These are phyloP conservation scores for Zea mays DNA, from an alignment of 176 grass and related monocot species.

Conservation along the genomic window Zm-B73-REFERENCE-NAM-5.0 NC_050099.1:244739501-244740000, in stretches of 20 bases:
- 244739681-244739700: conserved; percentile 45
- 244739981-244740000: conserved; percentile 30
- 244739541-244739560: not conserved
- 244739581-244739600: not conserved
- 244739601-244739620: not conserved
- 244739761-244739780: conserved; percentile 32
- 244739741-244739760: not conserved
- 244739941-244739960: not conserved
- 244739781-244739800: conserved; percentile 74
- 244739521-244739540: not conserved
- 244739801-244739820: conserved; percentile 74
- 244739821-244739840: conserved; percentile 73
- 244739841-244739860: conserved; percentile 20
- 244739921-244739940: not conserved
- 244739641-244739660: conserved; percentile 36
- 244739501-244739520: not conserved
- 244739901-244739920: not conserved
- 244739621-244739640: not conserved
- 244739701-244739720: conserved; percentile 22
- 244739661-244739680: conserved; percentile 67
- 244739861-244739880: not conserved
- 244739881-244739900: not conserved
- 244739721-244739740: not conserved
- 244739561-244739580: not conserved
- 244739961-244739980: not conserved